A percentile compares a stretch with the other conserved stretches of the same genome.
Conservation (phyloP, 2,329 filamentous ascomycete genomes). For the Aspergillus pseudoterreus region DNA sequence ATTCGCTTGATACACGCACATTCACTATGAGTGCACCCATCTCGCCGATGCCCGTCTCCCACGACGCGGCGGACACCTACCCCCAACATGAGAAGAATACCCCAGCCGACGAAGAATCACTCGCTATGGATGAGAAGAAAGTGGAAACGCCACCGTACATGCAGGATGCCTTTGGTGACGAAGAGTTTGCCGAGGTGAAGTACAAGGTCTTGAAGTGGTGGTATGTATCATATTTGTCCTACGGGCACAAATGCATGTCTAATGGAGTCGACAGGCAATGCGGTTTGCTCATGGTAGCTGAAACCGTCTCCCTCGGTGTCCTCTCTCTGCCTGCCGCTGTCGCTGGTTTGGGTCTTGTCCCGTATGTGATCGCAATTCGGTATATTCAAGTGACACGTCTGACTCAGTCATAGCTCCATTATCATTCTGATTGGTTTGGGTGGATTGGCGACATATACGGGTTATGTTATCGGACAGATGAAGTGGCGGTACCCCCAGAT, state of each 20-base stretch:
- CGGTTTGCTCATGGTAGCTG: constrained; percentile 54
- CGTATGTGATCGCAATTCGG: constrained; percentile 29
- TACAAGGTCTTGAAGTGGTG: constrained; percentile 51
- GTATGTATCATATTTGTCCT: constrained; percentile 16
- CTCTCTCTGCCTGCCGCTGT: constrained; percentile 54
- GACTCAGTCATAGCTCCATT: constrained; percentile 37
- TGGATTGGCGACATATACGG: constrained; percentile 57
- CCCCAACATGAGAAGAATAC: constrained; percentile 7
- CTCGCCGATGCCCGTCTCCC: constrained; percentile 3
- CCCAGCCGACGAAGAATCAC: constrained; percentile 7
- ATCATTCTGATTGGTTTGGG: constrained; percentile 54
- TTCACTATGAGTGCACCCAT: constrained; percentile 13
- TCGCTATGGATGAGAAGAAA: constrained; percentile 20
- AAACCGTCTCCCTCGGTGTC: constrained; percentile 56
- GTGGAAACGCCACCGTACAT: constrained; percentile 15
- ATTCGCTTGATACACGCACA: neutral
- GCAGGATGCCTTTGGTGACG: constrained; percentile 40
- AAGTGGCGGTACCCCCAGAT: constrained; percentile 56
- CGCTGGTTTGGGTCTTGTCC: constrained; percentile 51
- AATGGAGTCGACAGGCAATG: constrained; percentile 40
- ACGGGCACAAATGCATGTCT: neutral
- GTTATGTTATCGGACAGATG: constrained; percentile 59
- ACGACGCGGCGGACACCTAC: constrained; percentile 8
- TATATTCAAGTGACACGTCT: neutral
- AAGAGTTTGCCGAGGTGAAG: constrained; percentile 43